A percentile compares a stretch with the other conserved stretches of the same genome.
phyloP scores from a whole-genome alignment of 208 protist genomes.

The Wallacemonas sp. region DNA sequence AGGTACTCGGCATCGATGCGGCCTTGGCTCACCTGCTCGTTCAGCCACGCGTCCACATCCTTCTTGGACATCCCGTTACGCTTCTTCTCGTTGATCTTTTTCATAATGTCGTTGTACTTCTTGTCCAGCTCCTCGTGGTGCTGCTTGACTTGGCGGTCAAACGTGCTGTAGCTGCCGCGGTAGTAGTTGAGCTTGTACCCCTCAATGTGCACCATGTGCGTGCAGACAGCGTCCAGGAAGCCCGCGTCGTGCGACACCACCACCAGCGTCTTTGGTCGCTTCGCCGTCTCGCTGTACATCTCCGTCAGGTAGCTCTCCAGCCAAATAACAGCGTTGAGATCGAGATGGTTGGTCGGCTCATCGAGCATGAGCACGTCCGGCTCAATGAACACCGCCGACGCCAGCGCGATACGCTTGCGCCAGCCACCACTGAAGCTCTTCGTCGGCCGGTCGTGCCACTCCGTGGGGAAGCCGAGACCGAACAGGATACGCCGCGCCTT shows the following conservation, averaged over 20 bases:
- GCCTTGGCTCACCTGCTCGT: conserved; percentile 67
- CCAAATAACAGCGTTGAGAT: conserved; percentile 95
- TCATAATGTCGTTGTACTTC: conserved; percentile 69
- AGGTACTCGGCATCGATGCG: conserved; percentile 65
- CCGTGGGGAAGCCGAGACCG: conserved; percentile 93
- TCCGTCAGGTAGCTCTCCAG: conserved; percentile 90
- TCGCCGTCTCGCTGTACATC: conserved; percentile 76
- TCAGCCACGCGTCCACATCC: conserved; percentile 80
- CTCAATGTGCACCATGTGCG: conserved; percentile 93
- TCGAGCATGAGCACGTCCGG: conserved; percentile 96
- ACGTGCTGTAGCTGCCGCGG: conserved; percentile 70
- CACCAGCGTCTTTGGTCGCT: conserved; percentile 90
- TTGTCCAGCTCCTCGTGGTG: conserved; percentile 84
- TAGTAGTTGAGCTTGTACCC: conserved; percentile 90
- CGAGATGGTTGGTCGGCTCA: conserved; percentile 98
- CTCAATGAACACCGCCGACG: conserved; percentile 93
- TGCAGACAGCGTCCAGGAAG: conserved; percentile 95
- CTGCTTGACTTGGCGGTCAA: conserved; percentile 73
- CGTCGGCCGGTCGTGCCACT: conserved; percentile 88
- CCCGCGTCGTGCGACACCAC: conserved; percentile 97
- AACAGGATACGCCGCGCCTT: conserved; percentile 86
- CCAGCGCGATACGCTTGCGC: conserved; percentile 95
- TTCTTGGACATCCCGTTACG: conserved; percentile 86
- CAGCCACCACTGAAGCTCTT: conserved; percentile 89
- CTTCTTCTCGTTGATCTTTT: conserved; percentile 86